phyloP scores from a whole-genome alignment of 2,329 filamentous ascomycete genomes.

The Beauveria caledonica region DNA sequence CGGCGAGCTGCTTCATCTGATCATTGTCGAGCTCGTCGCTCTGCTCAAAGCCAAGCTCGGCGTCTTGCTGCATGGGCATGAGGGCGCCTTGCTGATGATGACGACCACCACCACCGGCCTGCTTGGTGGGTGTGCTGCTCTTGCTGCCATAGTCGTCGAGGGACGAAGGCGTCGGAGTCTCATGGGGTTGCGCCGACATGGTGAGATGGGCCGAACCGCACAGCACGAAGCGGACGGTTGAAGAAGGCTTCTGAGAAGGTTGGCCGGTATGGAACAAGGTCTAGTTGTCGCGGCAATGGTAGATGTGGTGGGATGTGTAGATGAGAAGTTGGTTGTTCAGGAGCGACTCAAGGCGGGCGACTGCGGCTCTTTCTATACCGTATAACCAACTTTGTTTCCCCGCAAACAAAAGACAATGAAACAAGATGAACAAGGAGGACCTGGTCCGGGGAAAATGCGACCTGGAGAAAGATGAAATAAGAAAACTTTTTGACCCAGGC shows the following conservation, averaged over 20 bases:
- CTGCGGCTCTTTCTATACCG: background rate
- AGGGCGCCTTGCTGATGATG: background rate
- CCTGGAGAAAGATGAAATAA: slow-evolving; percentile 4
- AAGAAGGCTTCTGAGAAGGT: background rate
- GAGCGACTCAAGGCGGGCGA: background rate
- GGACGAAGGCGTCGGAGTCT: background rate
- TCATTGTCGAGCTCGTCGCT: slow-evolving; percentile 19
- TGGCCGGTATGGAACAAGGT: background rate
- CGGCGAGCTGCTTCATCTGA: slow-evolving; percentile 30
- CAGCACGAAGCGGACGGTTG: background rate
- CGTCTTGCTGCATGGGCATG: background rate
- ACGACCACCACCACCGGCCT: background rate
- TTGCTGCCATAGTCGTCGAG: background rate
- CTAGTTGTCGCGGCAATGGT: background rate
- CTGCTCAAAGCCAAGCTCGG: slow-evolving; percentile 26
- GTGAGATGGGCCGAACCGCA: background rate
- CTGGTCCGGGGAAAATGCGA: slow-evolving; percentile 6
- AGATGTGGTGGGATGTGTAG: background rate
- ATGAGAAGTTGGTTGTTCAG: background rate
- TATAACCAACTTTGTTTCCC: background rate
- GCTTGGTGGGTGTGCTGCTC: background rate
- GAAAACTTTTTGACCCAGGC: slow-evolving; percentile 2
- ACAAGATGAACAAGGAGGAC: slow-evolving; percentile 7
- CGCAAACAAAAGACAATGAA: slow-evolving; percentile 2
- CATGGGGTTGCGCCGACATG: background rate